phyloP scores from a whole-genome alignment of 2,329 filamentous ascomycete species.

The Fusarium ambrosium region DNA sequence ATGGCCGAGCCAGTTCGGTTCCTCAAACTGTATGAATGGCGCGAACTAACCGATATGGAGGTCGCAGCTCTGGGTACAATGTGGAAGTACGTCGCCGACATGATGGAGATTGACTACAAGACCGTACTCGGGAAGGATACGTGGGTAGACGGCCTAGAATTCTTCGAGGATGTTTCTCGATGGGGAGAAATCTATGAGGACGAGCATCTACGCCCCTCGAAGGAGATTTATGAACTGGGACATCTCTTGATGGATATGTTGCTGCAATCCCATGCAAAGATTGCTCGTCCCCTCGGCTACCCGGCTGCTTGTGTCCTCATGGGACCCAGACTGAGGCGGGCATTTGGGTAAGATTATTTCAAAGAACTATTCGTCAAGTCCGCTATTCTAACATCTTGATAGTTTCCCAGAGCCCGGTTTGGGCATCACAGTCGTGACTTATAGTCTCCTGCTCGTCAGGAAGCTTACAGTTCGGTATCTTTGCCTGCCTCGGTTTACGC shows the following conservation, averaged over 20 bases:
- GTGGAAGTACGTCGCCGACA: conserved; percentile 79
- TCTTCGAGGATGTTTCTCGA: conserved; percentile 60
- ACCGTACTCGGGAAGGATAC: conserved; percentile 52
- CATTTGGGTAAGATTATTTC: conserved; percentile 70
- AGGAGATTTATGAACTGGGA: conserved; percentile 65
- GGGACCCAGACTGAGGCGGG: conserved; percentile 72
- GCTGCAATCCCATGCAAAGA: conserved; percentile 65
- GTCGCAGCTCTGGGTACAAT: conserved; percentile 75
- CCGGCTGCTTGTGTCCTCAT: conserved; percentile 71
- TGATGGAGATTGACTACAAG: conserved; percentile 73
- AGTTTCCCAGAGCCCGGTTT: conserved; percentile 61
- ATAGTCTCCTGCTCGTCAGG: conserved; percentile 64
- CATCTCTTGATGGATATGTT: conserved; percentile 72
- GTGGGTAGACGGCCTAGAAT: conserved; percentile 67
- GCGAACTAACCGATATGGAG: conserved; percentile 75
- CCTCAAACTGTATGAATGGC: conserved; percentile 78
- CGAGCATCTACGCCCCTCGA: conserved; percentile 67
- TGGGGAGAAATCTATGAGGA: conserved; percentile 72
- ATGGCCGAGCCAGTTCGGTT: conserved; percentile 75
- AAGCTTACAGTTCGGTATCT: conserved; percentile 70
- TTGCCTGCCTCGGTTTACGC: conserved; percentile 67
- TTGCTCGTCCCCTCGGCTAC: conserved; percentile 60
- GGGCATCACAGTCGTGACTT: conserved; percentile 55
- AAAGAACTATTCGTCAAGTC: neutral
- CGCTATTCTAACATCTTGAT: conserved; percentile 26